Percentiles rank a stretch among this genome's conserved stretches.
Evolutionary conservation across 176 grass and related monocot species (phyloP).

Genomic region (Carex pumila): DNA sequence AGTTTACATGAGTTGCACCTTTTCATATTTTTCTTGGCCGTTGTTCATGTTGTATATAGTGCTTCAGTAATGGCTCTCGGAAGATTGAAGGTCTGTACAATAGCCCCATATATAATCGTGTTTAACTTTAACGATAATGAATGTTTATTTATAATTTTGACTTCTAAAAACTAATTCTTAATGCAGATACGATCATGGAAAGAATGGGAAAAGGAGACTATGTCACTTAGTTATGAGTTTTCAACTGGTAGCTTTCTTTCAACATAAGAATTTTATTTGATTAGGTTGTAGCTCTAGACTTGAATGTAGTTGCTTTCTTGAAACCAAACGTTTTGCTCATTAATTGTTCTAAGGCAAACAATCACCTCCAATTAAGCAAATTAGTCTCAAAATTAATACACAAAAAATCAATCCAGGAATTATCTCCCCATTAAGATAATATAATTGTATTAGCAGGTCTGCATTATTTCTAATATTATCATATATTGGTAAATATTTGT

Average conservation of each 20-base stretch:
- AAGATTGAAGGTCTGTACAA: conserved; percentile 52
- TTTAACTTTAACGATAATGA: not conserved
- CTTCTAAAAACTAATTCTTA: not conserved
- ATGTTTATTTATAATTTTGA: not conserved
- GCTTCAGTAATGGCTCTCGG: conserved; percentile 60
- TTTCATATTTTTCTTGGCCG: conserved; percentile 84
- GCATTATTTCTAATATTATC: not conserved
- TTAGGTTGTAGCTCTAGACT: not conserved
- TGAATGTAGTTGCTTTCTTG: not conserved
- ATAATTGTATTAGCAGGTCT: not conserved
- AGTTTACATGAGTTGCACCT: conserved; percentile 71
- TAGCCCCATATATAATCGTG: not conserved
- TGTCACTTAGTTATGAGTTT: conserved; percentile 62
- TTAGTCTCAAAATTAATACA: not conserved
- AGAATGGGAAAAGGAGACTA: conserved; percentile 75
- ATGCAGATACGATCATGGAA: conserved; percentile 80
- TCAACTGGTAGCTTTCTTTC: conserved; percentile 35
- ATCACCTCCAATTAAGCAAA: not conserved
- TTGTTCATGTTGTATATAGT: conserved; percentile 76
- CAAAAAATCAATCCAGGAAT: not conserved
- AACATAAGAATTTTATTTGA: not conserved
- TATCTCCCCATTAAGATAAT: not conserved
- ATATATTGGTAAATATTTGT: not conserved
- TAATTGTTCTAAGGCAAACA: not conserved
- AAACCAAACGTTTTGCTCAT: not conserved